Base-by-base conservation (phyloP, 768 basidiomycete genomes). In the Strobilomyces echinocephalus region DNA sequence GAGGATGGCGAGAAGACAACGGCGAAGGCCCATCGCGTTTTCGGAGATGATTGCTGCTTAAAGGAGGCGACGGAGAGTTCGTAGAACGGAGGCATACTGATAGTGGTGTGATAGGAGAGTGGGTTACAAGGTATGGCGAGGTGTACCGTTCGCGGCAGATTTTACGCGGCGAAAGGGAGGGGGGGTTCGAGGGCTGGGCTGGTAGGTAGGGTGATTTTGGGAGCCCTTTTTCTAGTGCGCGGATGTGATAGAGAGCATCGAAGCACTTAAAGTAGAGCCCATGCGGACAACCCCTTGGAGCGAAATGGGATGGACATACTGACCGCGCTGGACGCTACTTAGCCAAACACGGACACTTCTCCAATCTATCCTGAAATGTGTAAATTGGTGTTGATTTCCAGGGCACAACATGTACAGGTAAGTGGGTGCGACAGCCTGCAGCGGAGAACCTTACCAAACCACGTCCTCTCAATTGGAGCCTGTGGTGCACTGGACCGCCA, bases 281-380 rank as follows among this genome's bases (percentile, higher is more conserved):
- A 65, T 63, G 63, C 57, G 63, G 56, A 26, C 18, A 56, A 54
- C 56, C 50, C 54, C 41, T 59, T 65, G 53, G 41, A 56, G 56
- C 46, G 51, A 66, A 54, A 60, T 61, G 39, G 53, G 55, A 60
- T 54, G 53, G 46, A 47, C 53, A 63, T 53, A 54, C 54, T 46
- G 38, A 18, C 33, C 31, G 50, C 34, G 38, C 41, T 33, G 40
- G 52, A 56, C 35, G 50, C 24, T 55, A 30, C 54, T 36, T 59
- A 52, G 50, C 61, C 64, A 58, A 62, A 69, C 47, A 49, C 42
- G 61, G 61, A 53, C 24, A 30, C 30, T 57, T 44, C 54, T 59
- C 7, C 7, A 70, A 69, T 69, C 58, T 69, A 71, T 46, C 68
- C 68, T 33, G 49, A 71, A 67, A 65, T 53, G 68, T 70, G 56